phyloP scores from a whole-genome alignment of 495 filamentous ascomycete species.

The Daldinia childiae region DNA sequence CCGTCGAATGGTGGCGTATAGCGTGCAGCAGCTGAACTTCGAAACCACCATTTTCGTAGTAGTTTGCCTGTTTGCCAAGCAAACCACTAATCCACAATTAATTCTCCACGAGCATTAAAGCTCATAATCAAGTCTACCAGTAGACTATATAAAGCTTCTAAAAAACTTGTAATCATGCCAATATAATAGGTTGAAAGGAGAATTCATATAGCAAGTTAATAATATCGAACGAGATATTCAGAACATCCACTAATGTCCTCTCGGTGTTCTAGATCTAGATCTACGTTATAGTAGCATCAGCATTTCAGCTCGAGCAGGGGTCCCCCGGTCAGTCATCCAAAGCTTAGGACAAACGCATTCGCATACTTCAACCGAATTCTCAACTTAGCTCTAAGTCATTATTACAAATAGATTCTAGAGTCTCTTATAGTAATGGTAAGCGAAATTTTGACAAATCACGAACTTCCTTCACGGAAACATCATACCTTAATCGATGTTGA shows the following conservation, averaged over 20 bases:
- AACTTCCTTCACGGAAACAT: background rate
- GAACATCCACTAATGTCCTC: background rate
- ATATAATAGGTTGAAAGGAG: background rate
- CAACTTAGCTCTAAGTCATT: background rate
- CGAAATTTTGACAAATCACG: background rate
- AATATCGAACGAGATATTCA: conserved; percentile 2
- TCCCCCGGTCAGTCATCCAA: conserved; percentile 6
- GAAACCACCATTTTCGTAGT: conserved; percentile 32
- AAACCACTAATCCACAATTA: conserved; percentile 9
- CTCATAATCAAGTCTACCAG: background rate
- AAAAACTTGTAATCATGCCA: background rate
- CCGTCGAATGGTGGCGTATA: conserved; percentile 40
- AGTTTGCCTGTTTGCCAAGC: conserved; percentile 28
- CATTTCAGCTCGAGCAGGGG: conserved; percentile 15
- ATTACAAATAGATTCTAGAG: background rate
- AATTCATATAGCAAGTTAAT: background rate
- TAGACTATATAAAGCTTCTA: background rate
- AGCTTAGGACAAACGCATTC: background rate
- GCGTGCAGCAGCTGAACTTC: conserved; percentile 43
- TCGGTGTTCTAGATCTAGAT: background rate
- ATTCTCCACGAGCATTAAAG: conserved; percentile 11
- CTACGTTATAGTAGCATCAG: conserved; percentile 22
- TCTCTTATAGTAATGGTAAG: background rate
- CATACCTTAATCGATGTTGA: background rate
- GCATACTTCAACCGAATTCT: background rate